Evolutionary conservation across 2,329 filamentous ascomycete genomes (phyloP), one percentile per base, ranked within the genome.

Genomic region (Hypoxylon sp.): DNA sequence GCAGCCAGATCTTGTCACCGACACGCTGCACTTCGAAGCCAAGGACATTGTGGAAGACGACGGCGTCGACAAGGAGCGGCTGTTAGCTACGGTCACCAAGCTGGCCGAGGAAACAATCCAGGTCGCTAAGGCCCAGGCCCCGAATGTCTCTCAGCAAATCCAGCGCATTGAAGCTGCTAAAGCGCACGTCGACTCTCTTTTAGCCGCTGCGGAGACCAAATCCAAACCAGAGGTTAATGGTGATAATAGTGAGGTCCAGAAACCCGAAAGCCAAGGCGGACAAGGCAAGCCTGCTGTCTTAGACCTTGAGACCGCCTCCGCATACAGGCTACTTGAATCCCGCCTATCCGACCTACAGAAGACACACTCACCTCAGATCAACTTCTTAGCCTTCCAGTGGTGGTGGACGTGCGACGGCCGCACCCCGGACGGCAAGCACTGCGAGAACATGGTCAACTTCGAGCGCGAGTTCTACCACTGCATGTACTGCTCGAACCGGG

Each of bases 131-230:
- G n/a, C 23, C 5, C 25, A 50, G 23, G 43, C 69, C 36, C 66
- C 69, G 10, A 43, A 71, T 19, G n/a, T 36, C 28, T 59, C 64
- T 10, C 57, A 69, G 48, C 68, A 73, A 52, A 17, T 56, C 3
- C 63, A 56, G 36, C 69, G 69, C 5, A 65, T 73, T 2, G 56
- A 68, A 36, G 65, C 48, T 21, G 70, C 72, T 21, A 62, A 63
- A 36, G 30, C 32, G 19, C 53, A 73, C 21, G 6, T 70, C 28
- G 55, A 69, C 11, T 63, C 60, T 53, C 65, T 70, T 10, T n/a
- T 66, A n/a, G 51, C 43, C 32, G 25, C 53, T 14, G 13, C 32
- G 36, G 10, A 5, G 49, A 19, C 19, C 9, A 63, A 41, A 30
- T 7, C 58, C 10, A 48, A 36, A 14, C 30, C 41, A 3, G 49